Conservation (phyloP, 441 rosid species). For the Erysimum cheiri region DNA sequence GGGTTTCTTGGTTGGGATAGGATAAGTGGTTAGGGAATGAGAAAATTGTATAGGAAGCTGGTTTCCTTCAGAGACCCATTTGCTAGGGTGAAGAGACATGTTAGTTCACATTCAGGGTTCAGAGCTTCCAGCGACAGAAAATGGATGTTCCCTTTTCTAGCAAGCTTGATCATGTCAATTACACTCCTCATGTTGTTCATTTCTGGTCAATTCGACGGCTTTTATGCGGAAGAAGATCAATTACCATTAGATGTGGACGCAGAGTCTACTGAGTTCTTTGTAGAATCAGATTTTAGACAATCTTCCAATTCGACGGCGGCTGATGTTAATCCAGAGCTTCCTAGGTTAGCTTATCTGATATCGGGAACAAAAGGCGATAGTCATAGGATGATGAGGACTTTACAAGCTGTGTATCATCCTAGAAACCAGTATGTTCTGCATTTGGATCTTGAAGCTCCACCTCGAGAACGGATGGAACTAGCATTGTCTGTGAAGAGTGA, state of each 20-base stretch:
- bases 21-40: constrained; percentile 43
- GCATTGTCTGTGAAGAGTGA: constrained; percentile 72
- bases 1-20: constrained; percentile 25
- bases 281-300: constrained; percentile 65
- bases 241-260: constrained; percentile 57
- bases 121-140: constrained; percentile 74
- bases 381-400: constrained; percentile 93
- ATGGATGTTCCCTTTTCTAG: constrained; percentile 84
- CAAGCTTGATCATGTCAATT: constrained; percentile 71
- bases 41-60: constrained; percentile 53
- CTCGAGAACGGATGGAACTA: constrained; percentile 84
- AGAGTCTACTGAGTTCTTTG: constrained; percentile 67
- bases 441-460: constrained; percentile 96
- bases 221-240: constrained; percentile 53
- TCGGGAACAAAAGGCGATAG: constrained; percentile 96
- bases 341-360: constrained; percentile 90
- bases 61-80: constrained; percentile 56
- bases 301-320: constrained; percentile 41
- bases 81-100: constrained; percentile 61
- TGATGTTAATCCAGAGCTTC: constrained; percentile 52
- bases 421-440: constrained; percentile 95
- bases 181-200: constrained; percentile 57
- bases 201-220: constrained; percentile 54
- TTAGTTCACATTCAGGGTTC: constrained; percentile 58
- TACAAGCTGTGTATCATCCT: constrained; percentile 95